Base-by-base conservation (phyloP, 2,329 filamentous ascomycete genomes). In the Aspergillus sojae region DNA sequence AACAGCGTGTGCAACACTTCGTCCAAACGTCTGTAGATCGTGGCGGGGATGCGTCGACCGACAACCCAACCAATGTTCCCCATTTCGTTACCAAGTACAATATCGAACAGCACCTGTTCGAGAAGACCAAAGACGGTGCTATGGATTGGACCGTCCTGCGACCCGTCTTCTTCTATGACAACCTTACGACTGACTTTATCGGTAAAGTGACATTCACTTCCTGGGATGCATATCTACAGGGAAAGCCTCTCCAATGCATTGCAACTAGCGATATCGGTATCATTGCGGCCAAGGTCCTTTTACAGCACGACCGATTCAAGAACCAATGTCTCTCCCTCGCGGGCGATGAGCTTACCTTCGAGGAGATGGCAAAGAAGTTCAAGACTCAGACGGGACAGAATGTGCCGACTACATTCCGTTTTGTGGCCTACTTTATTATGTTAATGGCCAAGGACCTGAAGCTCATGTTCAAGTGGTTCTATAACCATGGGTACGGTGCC, bases 11-110 rank as follows among this genome's bases (percentile, higher is more conserved):
- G 43, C 78, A 82, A 63, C 83, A 87, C 70, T 89, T 91, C 68
- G 83, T 91, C 53, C 90, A 89, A 76, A 84, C 82, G 34, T 86
- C 83, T 60, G 86, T 89, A 23, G 89, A 91, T 66, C 86, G 89
- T 43, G 86, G 87, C 46, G 87, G 88, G 52, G 82, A 85, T 50
- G 75, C 77, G 2, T 81, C 80, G 10, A 83, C 81, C 54, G 82
- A 84, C 69, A 80, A 82, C 5, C 78, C 82, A 0, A 89, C 88
- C 0, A 71, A 80, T 0, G 81, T 90, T 52, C 85, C 86, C 0
- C 88, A 91, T 74, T 91, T 91, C 73, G 80, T 81, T 62, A 81
- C 76, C 68, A 91, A 91, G 72, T 81, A 86, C 67, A 74, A 82
- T 12, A 87, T 91, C 69, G 89, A 91, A 76, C 77, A 84, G 58